Evolutionary conservation across 2,329 filamentous ascomycete genomes (phyloP).

Genomic region (Aspergillus brunneoviolaceus): DNA sequence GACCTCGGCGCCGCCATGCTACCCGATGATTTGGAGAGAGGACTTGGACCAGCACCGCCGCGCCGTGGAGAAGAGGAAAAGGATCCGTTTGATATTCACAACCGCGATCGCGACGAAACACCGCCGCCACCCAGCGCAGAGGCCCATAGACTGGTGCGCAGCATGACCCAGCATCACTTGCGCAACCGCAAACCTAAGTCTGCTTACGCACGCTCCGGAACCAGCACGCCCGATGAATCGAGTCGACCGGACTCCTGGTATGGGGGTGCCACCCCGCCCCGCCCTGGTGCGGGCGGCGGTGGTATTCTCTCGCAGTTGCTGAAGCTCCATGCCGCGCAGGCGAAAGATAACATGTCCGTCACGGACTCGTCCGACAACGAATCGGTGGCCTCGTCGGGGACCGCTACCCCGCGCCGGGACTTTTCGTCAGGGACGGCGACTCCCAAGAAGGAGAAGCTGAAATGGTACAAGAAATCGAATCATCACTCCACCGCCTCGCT

Average conservation of each 20-base stretch:
- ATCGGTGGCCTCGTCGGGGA: conserved; percentile 28
- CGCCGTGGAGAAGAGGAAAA: conserved; percentile 25
- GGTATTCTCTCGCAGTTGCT: conserved; percentile 72
- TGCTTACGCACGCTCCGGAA: conserved; percentile 35
- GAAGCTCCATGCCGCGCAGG: conserved; percentile 62
- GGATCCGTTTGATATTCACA: conserved; percentile 14
- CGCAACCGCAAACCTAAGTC: conserved; percentile 29
- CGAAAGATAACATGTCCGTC: conserved; percentile 29
- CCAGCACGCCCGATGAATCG: conserved; percentile 31
- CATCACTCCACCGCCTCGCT: conserved; percentile 41
- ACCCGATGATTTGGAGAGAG: conserved; percentile 32
- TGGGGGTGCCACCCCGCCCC: conserved; percentile 8
- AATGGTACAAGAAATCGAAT: conserved; percentile 44
- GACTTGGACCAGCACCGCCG: conserved; percentile 15
- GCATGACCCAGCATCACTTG: conserved; percentile 31
- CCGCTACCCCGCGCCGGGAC: conserved; percentile 22
- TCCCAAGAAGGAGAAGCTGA: conserved; percentile 40
- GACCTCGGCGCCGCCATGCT: conserved; percentile 28
- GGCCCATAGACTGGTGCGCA: conserved; percentile 41
- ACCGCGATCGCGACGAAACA: conserved; percentile 20
- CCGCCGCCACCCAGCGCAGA: conserved; percentile 32
- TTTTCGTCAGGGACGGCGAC: conserved; percentile 31
- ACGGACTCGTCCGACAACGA: conserved; percentile 35
- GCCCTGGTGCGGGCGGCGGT: conserved; percentile 28
- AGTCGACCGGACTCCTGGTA: conserved; percentile 7